phyloP scores from a whole-genome alignment of 139 green algal genomes.

The Volvox africanus region DNA sequence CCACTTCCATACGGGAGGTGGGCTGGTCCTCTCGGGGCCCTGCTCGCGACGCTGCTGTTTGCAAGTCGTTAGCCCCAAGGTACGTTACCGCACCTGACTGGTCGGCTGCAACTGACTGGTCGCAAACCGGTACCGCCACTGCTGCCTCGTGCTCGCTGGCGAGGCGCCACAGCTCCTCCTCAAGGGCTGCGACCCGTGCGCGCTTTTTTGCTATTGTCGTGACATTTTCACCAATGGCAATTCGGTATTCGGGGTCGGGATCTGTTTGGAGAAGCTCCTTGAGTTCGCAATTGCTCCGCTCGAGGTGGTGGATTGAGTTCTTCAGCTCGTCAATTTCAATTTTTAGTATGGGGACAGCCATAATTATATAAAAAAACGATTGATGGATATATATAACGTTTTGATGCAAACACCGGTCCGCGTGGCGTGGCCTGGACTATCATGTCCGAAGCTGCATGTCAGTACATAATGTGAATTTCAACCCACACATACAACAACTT shows the following conservation, averaged over 20 bases:
- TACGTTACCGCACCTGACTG: too few species aligned
- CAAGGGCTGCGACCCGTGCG: constrained; percentile 16
- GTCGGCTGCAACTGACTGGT: too few species aligned
- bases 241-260: constrained; percentile 37
- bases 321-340: constrained; percentile 42
- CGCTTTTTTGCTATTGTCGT: constrained; percentile 40
- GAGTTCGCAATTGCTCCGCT: constrained; percentile 46
- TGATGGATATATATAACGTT: not conserved
- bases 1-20: not conserved
- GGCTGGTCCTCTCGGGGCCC: not conserved
- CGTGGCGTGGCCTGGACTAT: not conserved
- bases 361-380: not conserved
- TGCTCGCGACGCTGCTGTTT: not conserved
- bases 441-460: not conserved
- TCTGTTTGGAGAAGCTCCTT: constrained; percentile 1
- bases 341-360: not conserved
- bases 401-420: too few species aligned
- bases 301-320: constrained; percentile 38
- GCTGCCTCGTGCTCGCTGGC: not conserved
- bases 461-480: too few species aligned
- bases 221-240: constrained; percentile 50
- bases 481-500: not conserved
- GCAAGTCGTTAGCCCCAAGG: not conserved
- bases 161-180: constrained; percentile 51
- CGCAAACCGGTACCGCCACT: not conserved